Base-by-base conservation (phyloP, 2,329 filamentous ascomycete species). In the Hypoxylon sp. region DNA sequence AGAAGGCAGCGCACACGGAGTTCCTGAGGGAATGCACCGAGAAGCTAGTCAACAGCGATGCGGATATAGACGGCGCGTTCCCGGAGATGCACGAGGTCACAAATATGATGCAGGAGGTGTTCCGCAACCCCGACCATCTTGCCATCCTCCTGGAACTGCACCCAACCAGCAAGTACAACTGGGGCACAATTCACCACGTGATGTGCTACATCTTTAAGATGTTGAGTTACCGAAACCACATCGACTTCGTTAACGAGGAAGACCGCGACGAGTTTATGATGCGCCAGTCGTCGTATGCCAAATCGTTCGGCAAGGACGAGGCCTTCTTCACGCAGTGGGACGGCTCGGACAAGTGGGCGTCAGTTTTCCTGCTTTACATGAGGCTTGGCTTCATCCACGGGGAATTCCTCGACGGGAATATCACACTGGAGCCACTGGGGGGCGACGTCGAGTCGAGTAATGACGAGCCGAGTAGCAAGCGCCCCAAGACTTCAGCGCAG, bases 271-370 rank as follows among this genome's bases (percentile, higher is more conserved):
- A 60, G 2, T 60, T 50, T 8, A 21, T 55, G 24, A 15, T 6
- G 3, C 31, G 42, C 4, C 49, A 58, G 21, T 15, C 21, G 2
- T 3, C 15, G 4, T 62, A 48, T 4, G 48, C 55, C 3, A 0
- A 11, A 2, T 47, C 47, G 1, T 43, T 48, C 11, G 58, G 55
- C 4, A 0, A 4, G 2, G 6, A 42, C 3, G 42, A 51, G 1
- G 27, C 48, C 17, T 62, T 62, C 45, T 58, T 56, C 29, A 5
- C 6, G 2, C 3, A 1, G 1, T 63, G 62, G 62, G 51, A 51
- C 1, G 13, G 9, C 0, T 43, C 40, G 3, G 62, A 60, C 24
- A 56, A 55, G 18, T 65, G 62, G 62, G 43, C 29, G 0, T 50
- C 54, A 4, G 41, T 41, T 6, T 63, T 40, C n/a, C 54, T 63